Evolutionary conservation across 2,329 filamentous ascomycete species (phyloP).

Genomic region (Tolypocladium guangdongense): DNA sequence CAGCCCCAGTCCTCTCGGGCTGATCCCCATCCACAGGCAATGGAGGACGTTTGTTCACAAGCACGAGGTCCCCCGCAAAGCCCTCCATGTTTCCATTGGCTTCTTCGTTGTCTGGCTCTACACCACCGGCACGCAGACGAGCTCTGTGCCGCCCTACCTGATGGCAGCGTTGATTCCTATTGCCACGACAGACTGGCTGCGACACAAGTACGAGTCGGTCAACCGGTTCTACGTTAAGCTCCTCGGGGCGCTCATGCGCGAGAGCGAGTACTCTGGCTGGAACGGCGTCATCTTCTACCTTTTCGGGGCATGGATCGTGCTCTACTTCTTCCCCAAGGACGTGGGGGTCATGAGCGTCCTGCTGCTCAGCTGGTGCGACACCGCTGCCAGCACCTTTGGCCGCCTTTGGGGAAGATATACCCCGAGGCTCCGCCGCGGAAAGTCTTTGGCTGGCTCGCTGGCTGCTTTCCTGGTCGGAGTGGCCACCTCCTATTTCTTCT

Average conservation of each 20-base stretch:
- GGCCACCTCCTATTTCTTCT: conserved; percentile 75
- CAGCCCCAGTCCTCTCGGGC: conserved; percentile 81
- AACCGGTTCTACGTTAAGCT: conserved; percentile 80
- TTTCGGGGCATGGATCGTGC: conserved; percentile 75
- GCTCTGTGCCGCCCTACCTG: conserved; percentile 72
- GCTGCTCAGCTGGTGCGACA: conserved; percentile 95
- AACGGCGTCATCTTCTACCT: conserved; percentile 98
- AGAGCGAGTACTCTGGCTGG: conserved; percentile 87
- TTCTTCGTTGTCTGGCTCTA: conserved; percentile 89
- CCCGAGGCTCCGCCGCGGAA: conserved; percentile 70
- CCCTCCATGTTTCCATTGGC: conserved; percentile 89
- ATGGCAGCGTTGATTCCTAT: conserved; percentile 76
- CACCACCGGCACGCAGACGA: conserved; percentile 63
- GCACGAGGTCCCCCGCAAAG: conserved; percentile 91
- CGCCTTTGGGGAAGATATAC: conserved; percentile 84
- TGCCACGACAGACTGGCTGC: conserved; percentile 67
- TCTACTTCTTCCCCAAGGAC: conserved; percentile 87
- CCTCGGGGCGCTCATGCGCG: conserved; percentile 88
- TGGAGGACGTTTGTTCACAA: conserved; percentile 90
- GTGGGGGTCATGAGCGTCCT: conserved; percentile 81
- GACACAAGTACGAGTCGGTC: conserved; percentile 69
- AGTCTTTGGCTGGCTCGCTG: conserved; percentile 80
- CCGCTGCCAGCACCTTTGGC: conserved; percentile 89
- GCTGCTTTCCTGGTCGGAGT: conserved; percentile 78
- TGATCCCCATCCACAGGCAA: conserved; percentile 90